Percentiles rank a stretch among this genome's conserved stretches.
Evolutionary conservation across 345 rosid genomes (phyloP).

Genomic region (Eucalyptus regnans): DNA sequence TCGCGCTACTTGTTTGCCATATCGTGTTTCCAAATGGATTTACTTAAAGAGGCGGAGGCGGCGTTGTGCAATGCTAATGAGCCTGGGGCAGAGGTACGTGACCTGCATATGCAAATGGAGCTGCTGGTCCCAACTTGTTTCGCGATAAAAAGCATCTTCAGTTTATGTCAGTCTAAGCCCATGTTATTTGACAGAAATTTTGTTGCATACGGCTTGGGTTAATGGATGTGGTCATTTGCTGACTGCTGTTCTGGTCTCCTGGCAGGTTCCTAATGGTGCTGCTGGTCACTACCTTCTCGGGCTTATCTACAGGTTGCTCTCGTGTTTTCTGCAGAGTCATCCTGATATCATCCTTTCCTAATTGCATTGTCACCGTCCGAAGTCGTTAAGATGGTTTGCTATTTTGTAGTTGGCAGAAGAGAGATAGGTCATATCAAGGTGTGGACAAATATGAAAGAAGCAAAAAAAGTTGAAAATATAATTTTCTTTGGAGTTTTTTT

Average conservation of each 20-base stretch:
- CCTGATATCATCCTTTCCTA: not conserved
- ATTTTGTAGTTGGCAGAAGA: not conserved
- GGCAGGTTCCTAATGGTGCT: slow-evolving; percentile 95
- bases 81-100: slow-evolving; percentile 66
- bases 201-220: not conserved
- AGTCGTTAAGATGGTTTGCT: not conserved
- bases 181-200: not conserved
- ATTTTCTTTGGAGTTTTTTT: not conserved
- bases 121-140: not conserved
- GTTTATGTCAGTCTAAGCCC: not conserved
- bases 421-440: not conserved
- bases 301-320: slow-evolving; percentile 69
- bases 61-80: slow-evolving; percentile 77
- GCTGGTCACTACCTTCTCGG: slow-evolving; percentile 98
- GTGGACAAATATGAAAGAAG: not conserved
- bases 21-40: slow-evolving; percentile 93
- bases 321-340: not conserved
- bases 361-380: not conserved
- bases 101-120: not conserved
- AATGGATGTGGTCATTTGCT: not conserved
- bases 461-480: not conserved
- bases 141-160: not conserved
- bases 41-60: slow-evolving; percentile 83
- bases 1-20: slow-evolving; percentile 95
- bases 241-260: not conserved